Conservation (phyloP, 2,329 filamentous ascomycete genomes). For the Talaromyces rugulosus region DNA sequence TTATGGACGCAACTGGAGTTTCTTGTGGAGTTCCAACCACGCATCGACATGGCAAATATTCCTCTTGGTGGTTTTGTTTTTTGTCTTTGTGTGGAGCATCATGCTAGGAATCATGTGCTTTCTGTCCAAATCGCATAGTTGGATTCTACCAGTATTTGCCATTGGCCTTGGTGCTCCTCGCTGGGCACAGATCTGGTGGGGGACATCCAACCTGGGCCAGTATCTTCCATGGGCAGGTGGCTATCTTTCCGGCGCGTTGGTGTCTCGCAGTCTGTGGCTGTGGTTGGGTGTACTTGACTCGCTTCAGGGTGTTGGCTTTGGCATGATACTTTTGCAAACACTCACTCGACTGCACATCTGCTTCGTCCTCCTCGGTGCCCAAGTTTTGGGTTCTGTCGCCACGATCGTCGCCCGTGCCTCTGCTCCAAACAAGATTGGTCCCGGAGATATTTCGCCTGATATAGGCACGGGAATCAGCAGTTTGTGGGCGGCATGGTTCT, state of each 20-base stretch:
- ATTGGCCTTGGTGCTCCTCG: conserved; percentile 61
- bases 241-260: conserved; percentile 51
- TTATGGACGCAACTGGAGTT: conserved; percentile 65
- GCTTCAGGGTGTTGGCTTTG: conserved; percentile 62
- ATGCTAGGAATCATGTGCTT: conserved; percentile 32
- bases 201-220: conserved; percentile 55
- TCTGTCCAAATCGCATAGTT: conserved; percentile 58
- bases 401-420: conserved; percentile 60
- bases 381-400: conserved; percentile 58
- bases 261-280: conserved; percentile 59
- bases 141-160: conserved; percentile 65
- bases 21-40: conserved; percentile 56
- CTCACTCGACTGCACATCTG: conserved; percentile 62
- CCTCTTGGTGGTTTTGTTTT: conserved; percentile 46
- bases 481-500: conserved; percentile 54
- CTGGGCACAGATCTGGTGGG: conserved; percentile 67
- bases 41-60: conserved; percentile 55
- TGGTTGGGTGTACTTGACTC: conserved; percentile 65
- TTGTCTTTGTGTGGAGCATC: conserved; percentile 54
- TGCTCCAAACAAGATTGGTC: conserved; percentile 58
- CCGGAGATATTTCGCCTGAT: conserved; percentile 60
- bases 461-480: conserved; percentile 47
- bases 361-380: conserved; percentile 57
- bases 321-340: conserved; percentile 64
- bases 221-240: conserved; percentile 61